Conservation (phyloP, 2,329 filamentous ascomycete species). For the Colletotrichum eremochloae region DNA sequence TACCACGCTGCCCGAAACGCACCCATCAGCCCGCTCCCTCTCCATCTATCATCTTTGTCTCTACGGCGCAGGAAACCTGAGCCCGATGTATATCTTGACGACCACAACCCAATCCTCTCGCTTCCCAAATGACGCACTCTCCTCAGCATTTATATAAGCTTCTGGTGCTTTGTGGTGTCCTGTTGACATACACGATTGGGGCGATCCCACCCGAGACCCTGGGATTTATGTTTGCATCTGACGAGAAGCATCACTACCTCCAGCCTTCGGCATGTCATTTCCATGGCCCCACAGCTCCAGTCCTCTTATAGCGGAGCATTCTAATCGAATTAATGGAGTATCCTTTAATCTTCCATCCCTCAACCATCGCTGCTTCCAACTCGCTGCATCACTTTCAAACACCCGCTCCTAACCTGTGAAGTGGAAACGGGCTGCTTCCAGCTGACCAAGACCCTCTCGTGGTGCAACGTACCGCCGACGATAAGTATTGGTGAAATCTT, state of each 20-base stretch:
- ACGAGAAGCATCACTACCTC: background rate
- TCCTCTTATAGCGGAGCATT: background rate
- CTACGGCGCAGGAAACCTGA: constrained; percentile 8
- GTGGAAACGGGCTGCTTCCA: constrained; percentile 89
- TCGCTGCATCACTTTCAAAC: background rate
- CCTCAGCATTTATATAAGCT: background rate
- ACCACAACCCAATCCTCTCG: background rate
- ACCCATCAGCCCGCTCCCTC: background rate
- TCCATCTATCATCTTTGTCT: constrained; percentile 20
- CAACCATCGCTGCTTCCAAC: background rate
- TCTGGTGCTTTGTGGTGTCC: background rate
- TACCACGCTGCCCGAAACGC: background rate
- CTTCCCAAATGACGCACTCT: background rate
- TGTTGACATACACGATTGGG: background rate
- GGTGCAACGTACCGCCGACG: constrained; percentile 95
- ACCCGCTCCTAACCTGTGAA: constrained; percentile 60
- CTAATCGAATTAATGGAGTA: background rate
- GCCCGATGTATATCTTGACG: background rate
- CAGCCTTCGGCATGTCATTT: background rate
- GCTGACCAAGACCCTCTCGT: constrained; percentile 86
- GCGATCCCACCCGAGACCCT: background rate
- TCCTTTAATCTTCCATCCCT: background rate
- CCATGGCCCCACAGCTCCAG: background rate
- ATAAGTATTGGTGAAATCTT: constrained; percentile 98
- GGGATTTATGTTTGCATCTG: background rate